These are phyloP conservation scores for Boletus vermiculosoides DNA, from an alignment of 768 basidiomycete species.

Conservation along the genomic window DNA sequence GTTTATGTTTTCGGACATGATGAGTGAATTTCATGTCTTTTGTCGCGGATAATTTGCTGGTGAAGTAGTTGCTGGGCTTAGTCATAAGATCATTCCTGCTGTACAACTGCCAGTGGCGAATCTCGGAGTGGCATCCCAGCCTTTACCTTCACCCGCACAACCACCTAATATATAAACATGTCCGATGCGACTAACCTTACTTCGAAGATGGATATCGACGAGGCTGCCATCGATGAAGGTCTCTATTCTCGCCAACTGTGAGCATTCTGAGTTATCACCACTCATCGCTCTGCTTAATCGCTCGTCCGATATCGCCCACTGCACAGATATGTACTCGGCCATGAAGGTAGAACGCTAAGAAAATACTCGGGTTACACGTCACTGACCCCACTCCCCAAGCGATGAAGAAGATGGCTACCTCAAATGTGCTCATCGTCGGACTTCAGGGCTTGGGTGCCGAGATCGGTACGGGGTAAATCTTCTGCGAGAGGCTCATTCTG, in stretches of 20 bases:
- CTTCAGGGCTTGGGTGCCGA: constrained; percentile 92
- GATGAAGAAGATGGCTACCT: constrained; percentile 98
- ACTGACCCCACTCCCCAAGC: constrained; percentile 50
- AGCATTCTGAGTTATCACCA: constrained; percentile 35
- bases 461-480: constrained; percentile 59
- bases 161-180: constrained; percentile 28
- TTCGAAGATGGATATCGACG: constrained; percentile 81
- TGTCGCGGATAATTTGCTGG: neutral
- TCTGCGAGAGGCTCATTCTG: constrained; percentile 7
- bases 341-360: constrained; percentile 65
- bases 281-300: constrained; percentile 15
- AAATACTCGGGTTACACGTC: neutral
- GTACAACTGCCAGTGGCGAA: neutral
- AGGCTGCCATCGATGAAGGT: constrained; percentile 87
- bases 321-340: constrained; percentile 87
- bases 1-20: neutral
- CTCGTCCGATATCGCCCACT: constrained; percentile 19
- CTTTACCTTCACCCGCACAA: constrained; percentile 5
- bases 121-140: constrained; percentile 1
- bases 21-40: neutral
- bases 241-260: constrained; percentile 92
- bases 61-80: constrained; percentile 14
- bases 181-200: constrained; percentile 35
- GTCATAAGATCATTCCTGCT: constrained; percentile 13
- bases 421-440: constrained; percentile 92